Base-by-base conservation (phyloP, 768 basidiomycete species). In the Solioccasus polychromus region DNA sequence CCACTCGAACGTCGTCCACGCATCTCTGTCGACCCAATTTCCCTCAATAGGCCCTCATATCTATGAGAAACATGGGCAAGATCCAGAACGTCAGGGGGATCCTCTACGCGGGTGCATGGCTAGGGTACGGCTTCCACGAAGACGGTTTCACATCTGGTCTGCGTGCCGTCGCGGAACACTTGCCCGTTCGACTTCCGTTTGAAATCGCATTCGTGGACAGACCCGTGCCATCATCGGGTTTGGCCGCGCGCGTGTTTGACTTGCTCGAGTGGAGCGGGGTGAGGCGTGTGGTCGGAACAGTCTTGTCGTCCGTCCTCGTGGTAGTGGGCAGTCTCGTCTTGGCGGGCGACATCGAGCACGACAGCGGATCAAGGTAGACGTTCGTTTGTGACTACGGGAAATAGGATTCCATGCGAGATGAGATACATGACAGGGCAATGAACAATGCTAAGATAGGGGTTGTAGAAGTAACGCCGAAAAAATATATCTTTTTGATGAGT, bases 71-170 rank as follows among this genome's bases (percentile, higher is more conserved):
- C 20, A 74, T 88, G 59, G 59, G 60, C 39, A 60, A 57, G 14
- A 88, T 88, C 44, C 86, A 89, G 64, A 77, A 78, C 54, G 73
- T 56, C 36, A 74, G 83, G 8, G 75, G 76, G 4, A 75, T 88
- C 52, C 74, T 81, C 8, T 85, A 74, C 57, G 83, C 71, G 3
- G 84, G 85, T 9, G 87, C 87, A 20, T 90, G 83, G 71, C 73
- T 82, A 35, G 78, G 78, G 45, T 88, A 87, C 54, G 87, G 86
- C 15, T 88, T 90, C 71, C 87, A 91, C 66, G 86, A 89, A 65
- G 88, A 88, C 57, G 85, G 83, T 3, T 88, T 88, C 60, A 66
- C 75, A 3, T 67, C 71, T 2, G 75, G 74, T 8, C 55, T 76
- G 26, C 61, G 62, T 37, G 68, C 63, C 10, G 68, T 61, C 3